These are phyloP conservation scores for Fusarium papillatum DNA, from an alignment of 2,329 filamentous ascomycete genomes.

Conservation along the genomic window DNA sequence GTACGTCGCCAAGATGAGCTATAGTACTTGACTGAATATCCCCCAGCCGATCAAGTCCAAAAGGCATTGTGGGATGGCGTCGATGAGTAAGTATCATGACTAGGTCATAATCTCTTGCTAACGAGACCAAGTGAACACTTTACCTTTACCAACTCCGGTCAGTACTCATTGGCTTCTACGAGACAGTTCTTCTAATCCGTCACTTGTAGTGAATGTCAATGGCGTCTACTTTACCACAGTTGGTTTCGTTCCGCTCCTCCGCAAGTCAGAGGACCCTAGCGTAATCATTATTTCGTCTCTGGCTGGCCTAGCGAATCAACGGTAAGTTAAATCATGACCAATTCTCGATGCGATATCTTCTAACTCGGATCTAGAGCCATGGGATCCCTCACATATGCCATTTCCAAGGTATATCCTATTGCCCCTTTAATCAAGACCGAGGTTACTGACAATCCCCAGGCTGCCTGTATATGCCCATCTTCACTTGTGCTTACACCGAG, in stretches of 20 bases:
- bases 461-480: not conserved
- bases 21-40: not conserved
- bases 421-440: not conserved
- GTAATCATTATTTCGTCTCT: not conserved
- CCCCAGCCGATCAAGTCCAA: not conserved
- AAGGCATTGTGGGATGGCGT: not conserved
- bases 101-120: not conserved
- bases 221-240: not conserved
- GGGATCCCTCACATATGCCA: not conserved
- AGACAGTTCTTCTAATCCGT: not conserved
- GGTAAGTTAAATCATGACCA: not conserved
- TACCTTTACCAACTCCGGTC: not conserved
- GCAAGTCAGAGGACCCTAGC: not conserved
- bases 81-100: not conserved
- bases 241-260: not conserved
- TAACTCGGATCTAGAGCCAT: not conserved
- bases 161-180: not conserved
- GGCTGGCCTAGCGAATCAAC: not conserved
- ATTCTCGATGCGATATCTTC: not conserved
- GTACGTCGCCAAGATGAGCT: not conserved
- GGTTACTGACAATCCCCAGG: not conserved
- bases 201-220: not conserved
- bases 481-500: not conserved
- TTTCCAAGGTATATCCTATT: not conserved
- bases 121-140: not conserved